phyloP scores from a whole-genome alignment of 768 basidiomycete species.

The Mrakia hoshinonis region DNA sequence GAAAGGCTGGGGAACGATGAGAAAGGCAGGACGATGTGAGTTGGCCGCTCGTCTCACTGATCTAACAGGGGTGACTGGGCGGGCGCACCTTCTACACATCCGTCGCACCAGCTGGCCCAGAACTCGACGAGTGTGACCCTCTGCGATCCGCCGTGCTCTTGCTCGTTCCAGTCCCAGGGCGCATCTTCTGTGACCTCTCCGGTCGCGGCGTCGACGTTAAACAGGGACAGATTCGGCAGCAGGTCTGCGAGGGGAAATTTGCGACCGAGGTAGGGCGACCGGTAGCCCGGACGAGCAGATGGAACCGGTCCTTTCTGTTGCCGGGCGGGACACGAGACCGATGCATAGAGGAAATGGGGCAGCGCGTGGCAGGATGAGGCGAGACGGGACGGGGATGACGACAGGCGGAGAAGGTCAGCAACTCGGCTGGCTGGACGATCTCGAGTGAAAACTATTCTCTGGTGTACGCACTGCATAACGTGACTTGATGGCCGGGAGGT shows the following conservation, averaged over 20 bases:
- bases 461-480: neutral
- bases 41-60: too few relatives aligned
- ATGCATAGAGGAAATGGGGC: neutral
- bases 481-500: neutral
- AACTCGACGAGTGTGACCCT: neutral
- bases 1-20: slow-evolving; percentile 6
- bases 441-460: neutral
- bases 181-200: neutral
- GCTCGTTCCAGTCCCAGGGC: slow-evolving; percentile 6
- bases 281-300: neutral
- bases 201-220: neutral
- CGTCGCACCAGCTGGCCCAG: slow-evolving; percentile 13
- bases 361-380: neutral
- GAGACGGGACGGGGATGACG: neutral
- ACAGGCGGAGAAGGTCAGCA: neutral
- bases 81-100: slow-evolving; percentile 13
- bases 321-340: too few relatives aligned
- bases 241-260: neutral
- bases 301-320: slow-evolving; percentile 2
- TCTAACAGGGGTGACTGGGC: neutral
- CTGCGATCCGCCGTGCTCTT: neutral
- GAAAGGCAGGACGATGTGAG: neutral
- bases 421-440: neutral
- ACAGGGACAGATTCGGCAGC: neutral
- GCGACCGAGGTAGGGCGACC: slow-evolving; percentile 2